phyloP scores from a whole-genome alignment of 2,329 filamentous ascomycete genomes.

The Phialophora tarda region DNA sequence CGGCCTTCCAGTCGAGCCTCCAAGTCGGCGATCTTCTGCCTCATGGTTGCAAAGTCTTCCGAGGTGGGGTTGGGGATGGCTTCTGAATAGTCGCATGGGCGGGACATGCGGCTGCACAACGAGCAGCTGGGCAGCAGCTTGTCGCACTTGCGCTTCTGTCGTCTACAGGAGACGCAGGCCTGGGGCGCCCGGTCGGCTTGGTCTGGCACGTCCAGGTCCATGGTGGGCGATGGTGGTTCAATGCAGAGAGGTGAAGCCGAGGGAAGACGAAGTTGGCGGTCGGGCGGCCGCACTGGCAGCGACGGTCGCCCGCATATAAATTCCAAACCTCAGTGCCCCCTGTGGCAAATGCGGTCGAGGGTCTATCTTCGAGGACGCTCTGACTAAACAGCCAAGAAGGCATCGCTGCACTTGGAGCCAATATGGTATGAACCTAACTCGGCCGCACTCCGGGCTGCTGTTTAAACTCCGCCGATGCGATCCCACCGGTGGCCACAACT shows the following conservation, averaged over 20 bases:
- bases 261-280: slow-evolving; percentile 8
- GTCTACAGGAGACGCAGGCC: slow-evolving; percentile 53
- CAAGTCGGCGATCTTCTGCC: slow-evolving; percentile 36
- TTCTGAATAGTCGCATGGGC: slow-evolving; percentile 39
- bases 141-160: slow-evolving; percentile 61
- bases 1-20: slow-evolving; percentile 34
- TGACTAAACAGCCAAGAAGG: background rate
- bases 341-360: background rate
- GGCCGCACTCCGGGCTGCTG: background rate
- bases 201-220: slow-evolving; percentile 26
- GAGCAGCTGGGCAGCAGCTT: slow-evolving; percentile 57
- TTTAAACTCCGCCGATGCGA: background rate
- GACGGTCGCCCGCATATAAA: background rate
- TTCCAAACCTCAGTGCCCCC: background rate
- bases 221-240: slow-evolving; percentile 2
- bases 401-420: background rate
- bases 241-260: background rate
- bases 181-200: slow-evolving; percentile 43
- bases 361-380: background rate
- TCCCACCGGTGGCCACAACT: no score
- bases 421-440: background rate
- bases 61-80: slow-evolving; percentile 26
- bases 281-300: slow-evolving; percentile 7
- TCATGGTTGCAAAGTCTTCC: slow-evolving; percentile 34
- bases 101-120: slow-evolving; percentile 50